A percentile compares a stretch with the other conserved stretches of the same genome.
phyloP scores from a whole-genome alignment of 805 yeast species.

The Wickerhamomyces pijperi region DNA sequence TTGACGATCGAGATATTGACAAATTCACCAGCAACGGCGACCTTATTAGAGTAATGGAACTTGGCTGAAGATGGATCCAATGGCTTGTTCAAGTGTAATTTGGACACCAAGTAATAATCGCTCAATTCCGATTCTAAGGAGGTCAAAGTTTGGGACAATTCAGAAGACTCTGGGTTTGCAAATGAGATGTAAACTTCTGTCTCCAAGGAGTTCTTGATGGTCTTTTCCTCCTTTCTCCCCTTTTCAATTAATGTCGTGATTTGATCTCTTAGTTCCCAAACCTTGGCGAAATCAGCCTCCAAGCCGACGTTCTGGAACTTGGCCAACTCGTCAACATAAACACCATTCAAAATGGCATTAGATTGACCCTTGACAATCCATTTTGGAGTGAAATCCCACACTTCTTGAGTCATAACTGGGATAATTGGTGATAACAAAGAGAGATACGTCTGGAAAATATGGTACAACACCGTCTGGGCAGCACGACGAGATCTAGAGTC shows the following conservation, averaged over 20 bases:
- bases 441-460: conserved; percentile 50
- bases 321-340: conserved; percentile 5
- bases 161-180: conserved; percentile 7
- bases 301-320: conserved; percentile 23
- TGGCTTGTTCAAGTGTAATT: conserved; percentile 28
- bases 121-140: conserved; percentile 29
- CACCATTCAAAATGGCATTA: conserved; percentile 12
- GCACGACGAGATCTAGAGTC: conserved; percentile 40
- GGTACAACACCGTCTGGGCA: conserved; percentile 53
- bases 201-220: conserved; percentile 50
- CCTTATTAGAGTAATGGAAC: conserved; percentile 19
- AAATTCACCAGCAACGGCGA: conserved; percentile 20
- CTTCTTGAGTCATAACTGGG: conserved; percentile 82
- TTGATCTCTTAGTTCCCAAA: conserved; percentile 37
- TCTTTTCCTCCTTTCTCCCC: conserved; percentile 36
- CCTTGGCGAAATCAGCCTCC: conserved; percentile 29
- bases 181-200: conserved; percentile 31
- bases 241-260: conserved; percentile 42
- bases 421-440: conserved; percentile 67
- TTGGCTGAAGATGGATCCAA: conserved; percentile 4
- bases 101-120: conserved; percentile 56
- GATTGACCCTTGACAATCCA: conserved; percentile 12
- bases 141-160: conserved; percentile 5
- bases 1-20: conserved; percentile 29
- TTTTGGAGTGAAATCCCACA: conserved; percentile 50